Base-by-base conservation (phyloP, 2,329 filamentous ascomycete species). In the Lachnellula subtilissima region DNA sequence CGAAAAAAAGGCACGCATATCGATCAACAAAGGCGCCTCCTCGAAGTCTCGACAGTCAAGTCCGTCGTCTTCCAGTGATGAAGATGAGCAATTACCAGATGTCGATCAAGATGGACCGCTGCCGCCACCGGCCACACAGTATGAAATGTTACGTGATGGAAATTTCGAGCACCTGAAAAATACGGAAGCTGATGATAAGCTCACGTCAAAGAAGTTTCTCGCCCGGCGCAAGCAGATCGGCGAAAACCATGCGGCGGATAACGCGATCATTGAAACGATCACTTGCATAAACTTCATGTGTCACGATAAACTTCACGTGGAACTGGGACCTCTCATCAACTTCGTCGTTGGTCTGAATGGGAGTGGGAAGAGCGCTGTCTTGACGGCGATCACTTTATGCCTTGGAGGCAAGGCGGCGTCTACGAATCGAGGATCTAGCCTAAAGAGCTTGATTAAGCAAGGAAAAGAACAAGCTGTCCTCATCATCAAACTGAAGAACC, bases 271-370 rank as follows among this genome's bases (percentile, higher is more conserved):
- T 48, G 88, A 96, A 71, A 86, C 86, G 60, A 88, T 97, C 54
- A 88, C 85, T 39, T 95, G 91, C 70, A 82, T 85, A 65, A 97
- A 97, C 71, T 97, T 97, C 73, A 97, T 97, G 94, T 97, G 93
- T 67, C 94, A 99, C 70, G 78, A 85, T 46, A 85, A 87, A 54
- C 80, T 97, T 17, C 84, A 87, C 45, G 88, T 96, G 57, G 82
- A 88, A 55, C 78, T 99, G n/a, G 94, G 94, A 0, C 94, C 94
- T 0, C 77, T 97, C 39, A 95, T 99, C 72, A 99, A 99, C 73
- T 99, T 99, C 73, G 92, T 99, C 59, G 92, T 97, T 54, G 94
- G 94, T 15, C 91, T 96, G 71, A 99, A 99, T 69, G 94, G 94
- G 35, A 97, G 93, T 69, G 94, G 94, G 37, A 99, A 99, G 76